Conservation (phyloP, 2,329 filamentous ascomycete genomes). For the Ophiostoma ulmi region DNA sequence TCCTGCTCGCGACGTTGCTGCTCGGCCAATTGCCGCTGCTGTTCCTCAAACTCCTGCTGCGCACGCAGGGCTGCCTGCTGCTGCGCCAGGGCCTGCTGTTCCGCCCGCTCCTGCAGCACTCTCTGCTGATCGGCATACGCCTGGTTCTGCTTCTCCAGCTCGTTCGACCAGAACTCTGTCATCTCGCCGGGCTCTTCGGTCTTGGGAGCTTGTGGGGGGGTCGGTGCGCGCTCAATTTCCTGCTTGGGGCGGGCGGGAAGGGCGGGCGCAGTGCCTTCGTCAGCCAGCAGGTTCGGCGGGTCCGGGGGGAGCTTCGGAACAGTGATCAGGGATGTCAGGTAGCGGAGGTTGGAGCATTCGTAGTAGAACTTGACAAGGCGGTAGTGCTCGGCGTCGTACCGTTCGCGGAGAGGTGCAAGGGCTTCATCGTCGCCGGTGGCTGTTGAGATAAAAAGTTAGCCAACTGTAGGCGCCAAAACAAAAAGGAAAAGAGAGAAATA, state of each 20-base stretch:
- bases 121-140: conserved; percentile 94
- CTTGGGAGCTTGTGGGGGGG: conserved; percentile 65
- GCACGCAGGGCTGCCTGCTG: conserved; percentile 78
- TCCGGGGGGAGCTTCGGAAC: conserved; percentile 94
- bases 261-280: conserved; percentile 77
- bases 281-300: conserved; percentile 78
- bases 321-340: conserved; percentile 91
- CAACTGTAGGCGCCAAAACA: background rate
- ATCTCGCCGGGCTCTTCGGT: conserved; percentile 87
- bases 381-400: conserved; percentile 95
- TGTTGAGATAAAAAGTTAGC: conserved; percentile 33
- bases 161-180: conserved; percentile 95
- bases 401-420: conserved; percentile 75
- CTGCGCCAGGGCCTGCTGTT: conserved; percentile 73
- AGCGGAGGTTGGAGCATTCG: conserved; percentile 95
- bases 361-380: conserved; percentile 97
- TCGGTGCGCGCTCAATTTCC: conserved; percentile 63
- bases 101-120: conserved; percentile 79
- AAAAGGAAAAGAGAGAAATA: no score
- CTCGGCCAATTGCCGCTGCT: conserved; percentile 79
- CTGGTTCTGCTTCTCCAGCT: conserved; percentile 83
- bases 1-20: conserved; percentile 89
- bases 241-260: conserved; percentile 75
- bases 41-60: conserved; percentile 93
- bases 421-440: conserved; percentile 92